Base-by-base conservation (phyloP, 1,284 basidiomycete genomes). In the Athelia sp. region DNA sequence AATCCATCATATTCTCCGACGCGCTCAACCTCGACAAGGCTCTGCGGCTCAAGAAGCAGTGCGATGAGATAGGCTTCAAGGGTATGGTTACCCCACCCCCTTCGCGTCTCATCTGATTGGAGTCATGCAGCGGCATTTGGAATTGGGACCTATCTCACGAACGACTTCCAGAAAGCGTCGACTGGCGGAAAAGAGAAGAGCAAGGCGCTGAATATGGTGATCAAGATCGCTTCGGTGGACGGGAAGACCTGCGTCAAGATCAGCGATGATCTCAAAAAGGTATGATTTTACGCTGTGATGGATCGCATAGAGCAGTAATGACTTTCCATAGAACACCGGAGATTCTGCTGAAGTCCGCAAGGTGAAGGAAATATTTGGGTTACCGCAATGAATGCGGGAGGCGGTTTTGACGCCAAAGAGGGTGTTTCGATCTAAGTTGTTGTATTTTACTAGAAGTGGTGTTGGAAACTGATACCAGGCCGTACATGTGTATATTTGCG, bases 131-230 rank as follows among this genome's bases (percentile, higher is more conserved):
- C 83, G 45, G 81, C 86, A 1, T 98, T 93, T 64, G 94, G 94
- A 1, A 93, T 98, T 47, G 95, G 94, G 0, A 98, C 94, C 0
- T 87, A 79, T 64, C 68, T 97, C 13, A 93, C 93, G 10, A 97
- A 97, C 61, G 94, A 94, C 65, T 95, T 93, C 69, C 66, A 64
- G 52, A 80, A 74, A 38, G 59, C 67, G 42, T 82, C 80, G 8
- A 82, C 75, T 22, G 73, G 76, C 4, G 73, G 77, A 14, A 66
- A 57, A 21, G 73, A 82, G 62, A 81, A 78, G 59, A 91, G 87
- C 63, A 90, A 84, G 61, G 81, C 93, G 19, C 70, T 97, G 54
- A 96, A 95, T 61, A 97, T 97, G 64, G 93, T 97, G 36, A 93
- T 96, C 70, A 97, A 97, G 68, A 74, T 98, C 6, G 78, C 81